A percentile compares a stretch with the other conserved stretches of the same genome.
Evolutionary conservation across 164 flowering plant species (phyloP).

Genomic region (Litsea cubeba): DNA sequence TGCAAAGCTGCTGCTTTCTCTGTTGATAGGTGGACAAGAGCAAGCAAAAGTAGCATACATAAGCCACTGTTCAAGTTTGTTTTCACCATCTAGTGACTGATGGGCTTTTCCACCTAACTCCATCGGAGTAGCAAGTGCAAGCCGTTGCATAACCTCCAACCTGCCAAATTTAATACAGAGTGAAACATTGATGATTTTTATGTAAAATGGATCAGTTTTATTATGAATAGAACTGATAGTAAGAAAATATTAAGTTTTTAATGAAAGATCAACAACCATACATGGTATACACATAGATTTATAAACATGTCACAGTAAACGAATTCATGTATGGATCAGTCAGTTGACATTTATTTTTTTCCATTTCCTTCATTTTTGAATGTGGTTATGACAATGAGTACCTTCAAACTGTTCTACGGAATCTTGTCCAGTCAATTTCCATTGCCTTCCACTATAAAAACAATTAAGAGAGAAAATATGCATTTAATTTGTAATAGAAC

Average conservation of each 20-base stretch:
- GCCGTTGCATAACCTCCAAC: slow-evolving; percentile 77
- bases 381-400: too few relatives aligned
- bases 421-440: too few relatives aligned
- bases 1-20: slow-evolving; percentile 54
- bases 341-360: not conserved
- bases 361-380: too few relatives aligned
- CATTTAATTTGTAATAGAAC: too few relatives aligned
- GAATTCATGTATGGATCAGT: not conserved
- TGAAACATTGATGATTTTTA: not conserved
- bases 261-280: not conserved
- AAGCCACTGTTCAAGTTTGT: slow-evolving; percentile 95
- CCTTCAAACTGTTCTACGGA: too few relatives aligned
- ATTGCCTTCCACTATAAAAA: too few relatives aligned
- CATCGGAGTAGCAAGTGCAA: slow-evolving; percentile 74
- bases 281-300: not conserved
- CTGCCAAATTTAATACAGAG: slow-evolving; percentile 33
- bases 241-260: not conserved
- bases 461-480: too few relatives aligned
- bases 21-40: slow-evolving; percentile 77
- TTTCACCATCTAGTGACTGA: slow-evolving; percentile 82
- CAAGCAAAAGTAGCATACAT: slow-evolving; percentile 94
- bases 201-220: not conserved
- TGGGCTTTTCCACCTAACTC: slow-evolving; percentile 95
- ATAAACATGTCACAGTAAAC: not conserved
- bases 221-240: not conserved